Evolutionary conservation across 2,329 filamentous ascomycete genomes (phyloP), one percentile per base, ranked within the genome.

Genomic region (Aspergillus persii): DNA sequence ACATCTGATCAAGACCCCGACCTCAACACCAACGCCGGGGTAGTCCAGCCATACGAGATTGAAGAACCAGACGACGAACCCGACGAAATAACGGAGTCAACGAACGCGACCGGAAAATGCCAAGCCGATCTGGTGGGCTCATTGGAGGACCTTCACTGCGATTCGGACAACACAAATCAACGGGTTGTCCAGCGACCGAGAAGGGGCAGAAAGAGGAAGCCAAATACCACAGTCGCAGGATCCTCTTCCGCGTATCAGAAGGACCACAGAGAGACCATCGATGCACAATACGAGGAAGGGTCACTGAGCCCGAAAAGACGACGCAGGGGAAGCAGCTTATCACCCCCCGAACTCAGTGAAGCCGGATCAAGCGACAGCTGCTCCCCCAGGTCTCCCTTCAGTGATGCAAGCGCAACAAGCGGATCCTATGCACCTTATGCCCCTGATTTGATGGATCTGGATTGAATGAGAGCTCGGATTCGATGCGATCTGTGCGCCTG

Each of bases 41-140:
- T 74, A 3, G 63, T 79, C 23, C 68, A 64, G 23, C 77, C 78
- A 15, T 79, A 79, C 61, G 72, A 65, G 29, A 68, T 76, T n/a
- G 74, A 75, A 58, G 74, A 76, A 51, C 70, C 73, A 7, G 69
- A 70, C 15, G 71, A 74, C 36, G 69, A 73, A 2, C 44, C 66
- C 7, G 47, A 50, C 9, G 30, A 53, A 29, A n/a, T 27, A 8
- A 49, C 46, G 4, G 26, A 31, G n/a, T 41, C 47, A 3, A 23
- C 18, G 9, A 48, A 31, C 31, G 54, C 12, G 23, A 12, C 47
- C 4, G 53, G 59, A 18, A 31, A 30, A 15, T 27, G 68, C 69
- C 71, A 73, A 58, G 68, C 64, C 8, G 74, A 74, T n/a, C 58
- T 77, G 46, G 61, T 72, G 5, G 67, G 73, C 18, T 71, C 67